Evolutionary conservation across 306 rosid genomes (phyloP), one percentile per base, ranked within the genome.

Genomic region (Cucumis hystrix): DNA sequence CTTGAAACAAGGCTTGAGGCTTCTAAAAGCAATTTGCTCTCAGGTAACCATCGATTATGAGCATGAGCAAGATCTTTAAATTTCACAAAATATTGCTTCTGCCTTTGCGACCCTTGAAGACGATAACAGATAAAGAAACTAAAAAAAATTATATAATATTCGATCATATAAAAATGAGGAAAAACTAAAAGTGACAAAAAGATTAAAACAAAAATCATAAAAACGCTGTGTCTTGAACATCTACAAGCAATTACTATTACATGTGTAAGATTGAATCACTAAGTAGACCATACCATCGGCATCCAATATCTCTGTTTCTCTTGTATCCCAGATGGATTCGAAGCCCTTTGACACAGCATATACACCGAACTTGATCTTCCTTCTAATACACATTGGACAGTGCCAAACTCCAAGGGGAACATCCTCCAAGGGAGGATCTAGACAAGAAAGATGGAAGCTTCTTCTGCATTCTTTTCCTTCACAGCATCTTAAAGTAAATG

Each of bases 401-500:
- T 88, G 83, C 97, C 97, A 91, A 81, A 75, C 84, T 78, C 94
- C 97, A 76, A 81, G 76, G 55, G 87, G 86, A 81, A 82, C 82
- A 81, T 77, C 82, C 63, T 71, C 85, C 83, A 89, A 21, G 60
- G 94, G 88, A 75, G 97, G 92, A 72, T 91, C 85, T 71, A 89
- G 87, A 85, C 97, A 91, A 74, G 91, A 87, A 79, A 75, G 78
- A 82, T 91, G 97, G 85, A 82, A 89, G 83, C 81, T 81, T 79
- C 86, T 68, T 76, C 76, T 58, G 83, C 97, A 89, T 62, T 83
- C 91, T 83, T 76, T 86, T 83, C 97, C 97, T 69, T 83, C 80
- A 56, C 97, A 91, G 84, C 84, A 85, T 80, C 97, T 91, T 71
- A 75, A 47, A 56, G 40, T 39, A 67, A 61, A 21, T 20, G 17